phyloP scores from a whole-genome alignment of 257 asterid species.

The Knoxia roxburghii region DNA sequence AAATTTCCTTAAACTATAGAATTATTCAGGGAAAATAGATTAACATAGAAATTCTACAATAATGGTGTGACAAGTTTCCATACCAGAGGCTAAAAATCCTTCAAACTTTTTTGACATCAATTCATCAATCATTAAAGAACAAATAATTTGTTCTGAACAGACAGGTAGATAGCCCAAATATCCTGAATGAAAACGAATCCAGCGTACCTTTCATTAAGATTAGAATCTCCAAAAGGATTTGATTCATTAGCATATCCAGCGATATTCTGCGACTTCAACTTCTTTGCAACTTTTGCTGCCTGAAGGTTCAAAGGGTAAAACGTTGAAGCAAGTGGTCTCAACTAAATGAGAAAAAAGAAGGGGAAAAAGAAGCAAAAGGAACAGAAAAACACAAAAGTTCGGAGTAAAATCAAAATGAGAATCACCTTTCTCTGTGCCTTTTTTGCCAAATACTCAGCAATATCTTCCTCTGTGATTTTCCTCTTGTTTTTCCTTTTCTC shows the following conservation, averaged over 20 bases:
- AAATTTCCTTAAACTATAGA: too few relatives aligned
- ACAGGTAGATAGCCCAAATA: neutral
- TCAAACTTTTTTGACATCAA: too few relatives aligned
- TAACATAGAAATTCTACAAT: neutral
- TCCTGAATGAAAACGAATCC: neutral
- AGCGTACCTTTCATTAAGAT: slow-evolving; percentile 17
- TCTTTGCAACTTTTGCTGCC: slow-evolving; percentile 6
- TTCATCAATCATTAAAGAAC: too few relatives aligned
- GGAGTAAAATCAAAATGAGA: neutral
- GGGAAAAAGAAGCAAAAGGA: neutral
- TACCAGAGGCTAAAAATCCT: too few relatives aligned
- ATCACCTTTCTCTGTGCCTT: slow-evolving; percentile 33
- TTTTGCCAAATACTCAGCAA: slow-evolving; percentile 52
- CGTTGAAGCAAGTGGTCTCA: neutral
- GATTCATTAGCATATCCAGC: slow-evolving; percentile 88
- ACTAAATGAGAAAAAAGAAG: neutral
- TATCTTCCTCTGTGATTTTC: slow-evolving; percentile 61
- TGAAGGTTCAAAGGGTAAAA: neutral
- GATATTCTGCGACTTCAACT: slow-evolving; percentile 48
- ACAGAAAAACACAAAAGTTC: too few relatives aligned
- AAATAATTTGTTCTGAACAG: neutral
- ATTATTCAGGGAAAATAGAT: neutral
- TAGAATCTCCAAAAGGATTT: slow-evolving; percentile 89
- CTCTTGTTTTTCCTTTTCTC: slow-evolving; percentile 33
- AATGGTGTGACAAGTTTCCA: too few relatives aligned